A percentile compares a stretch with the other conserved stretches of the same genome.
phyloP scores from a whole-genome alignment of 2,329 filamentous ascomycete species.

The Stachybotrys echinatus region DNA sequence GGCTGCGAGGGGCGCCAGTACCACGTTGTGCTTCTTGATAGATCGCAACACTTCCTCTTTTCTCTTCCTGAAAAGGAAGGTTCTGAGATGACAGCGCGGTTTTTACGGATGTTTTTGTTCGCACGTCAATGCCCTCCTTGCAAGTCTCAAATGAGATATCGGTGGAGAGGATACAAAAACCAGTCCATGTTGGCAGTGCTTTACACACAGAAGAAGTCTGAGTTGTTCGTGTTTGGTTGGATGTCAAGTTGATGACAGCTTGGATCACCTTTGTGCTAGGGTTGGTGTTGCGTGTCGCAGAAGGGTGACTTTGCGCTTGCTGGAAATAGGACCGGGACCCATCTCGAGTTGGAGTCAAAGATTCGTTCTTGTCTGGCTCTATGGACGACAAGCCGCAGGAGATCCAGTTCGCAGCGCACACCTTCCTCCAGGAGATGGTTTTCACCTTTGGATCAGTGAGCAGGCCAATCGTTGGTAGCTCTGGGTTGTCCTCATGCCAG shows the following conservation, averaged over 20 bases:
- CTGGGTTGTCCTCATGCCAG: constrained; percentile 44
- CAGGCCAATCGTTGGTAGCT: constrained; percentile 35
- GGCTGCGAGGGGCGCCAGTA: constrained; percentile 44
- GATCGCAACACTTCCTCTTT: constrained; percentile 39
- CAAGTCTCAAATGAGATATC: constrained; percentile 24
- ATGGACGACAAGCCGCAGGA: constrained; percentile 10
- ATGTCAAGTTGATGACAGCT: neutral
- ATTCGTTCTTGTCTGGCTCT: constrained; percentile 73
- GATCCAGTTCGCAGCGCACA: neutral
- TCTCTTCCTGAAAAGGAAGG: constrained; percentile 30
- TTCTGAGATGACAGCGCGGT: constrained; percentile 61
- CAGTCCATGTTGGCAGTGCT: constrained; percentile 83
- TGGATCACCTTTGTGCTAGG: neutral
- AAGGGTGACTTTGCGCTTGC: neutral
- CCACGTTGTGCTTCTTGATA: constrained; percentile 21
- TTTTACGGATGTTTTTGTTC: constrained; percentile 98
- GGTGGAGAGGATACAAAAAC: constrained; percentile 88
- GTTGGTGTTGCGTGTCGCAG: neutral
- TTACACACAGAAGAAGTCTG: constrained; percentile 66
- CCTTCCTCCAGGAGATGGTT: constrained; percentile 6
- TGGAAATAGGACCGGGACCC: constrained; percentile 58
- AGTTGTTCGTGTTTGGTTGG: constrained; percentile 2
- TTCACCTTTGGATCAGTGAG: constrained; percentile 10
- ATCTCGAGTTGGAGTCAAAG: constrained; percentile 93
- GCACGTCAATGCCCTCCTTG: constrained; percentile 65